Conservation (phyloP, 2,329 filamentous ascomycete species). For the Epichloe bromicola region DNA sequence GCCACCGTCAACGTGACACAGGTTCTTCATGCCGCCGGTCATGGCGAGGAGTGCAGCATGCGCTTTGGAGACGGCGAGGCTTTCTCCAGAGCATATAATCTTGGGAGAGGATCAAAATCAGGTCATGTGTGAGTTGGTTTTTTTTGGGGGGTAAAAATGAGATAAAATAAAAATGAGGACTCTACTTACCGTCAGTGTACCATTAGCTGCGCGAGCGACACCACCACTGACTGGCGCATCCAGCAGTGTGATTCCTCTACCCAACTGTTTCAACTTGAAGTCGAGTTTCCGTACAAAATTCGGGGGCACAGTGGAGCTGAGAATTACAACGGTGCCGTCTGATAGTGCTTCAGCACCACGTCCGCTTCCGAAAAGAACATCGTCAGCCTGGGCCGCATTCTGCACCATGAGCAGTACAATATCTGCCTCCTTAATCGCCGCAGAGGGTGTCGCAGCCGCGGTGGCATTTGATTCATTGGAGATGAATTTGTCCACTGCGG, state of each 20-base stretch:
- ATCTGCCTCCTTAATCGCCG: slow-evolving; percentile 16
- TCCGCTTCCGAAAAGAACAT: slow-evolving; percentile 18
- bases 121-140: neutral
- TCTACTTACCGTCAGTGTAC: slow-evolving; percentile 18
- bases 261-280: slow-evolving; percentile 9
- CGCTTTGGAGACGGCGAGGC: slow-evolving; percentile 11
- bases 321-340: slow-evolving; percentile 17
- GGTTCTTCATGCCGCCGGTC: slow-evolving; percentile 17
- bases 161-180: no score
- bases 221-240: slow-evolving; percentile 27
- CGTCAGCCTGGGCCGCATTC: slow-evolving; percentile 19
- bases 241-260: slow-evolving; percentile 17
- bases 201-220: slow-evolving; percentile 21
- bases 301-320: slow-evolving; percentile 25
- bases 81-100: slow-evolving; percentile 21
- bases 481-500: slow-evolving; percentile 18
- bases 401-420: slow-evolving; percentile 24
- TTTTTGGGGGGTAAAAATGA: no score
- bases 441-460: slow-evolving; percentile 14
- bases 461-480: slow-evolving; percentile 11
- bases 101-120: slow-evolving; percentile 4
- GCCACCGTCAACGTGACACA: slow-evolving; percentile 36
- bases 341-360: slow-evolving; percentile 16
- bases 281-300: slow-evolving; percentile 14
- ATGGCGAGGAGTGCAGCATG: slow-evolving; percentile 18